Base-by-base conservation (phyloP, 2,329 filamentous ascomycete genomes). In the Blastomyces emzantsi region DNA sequence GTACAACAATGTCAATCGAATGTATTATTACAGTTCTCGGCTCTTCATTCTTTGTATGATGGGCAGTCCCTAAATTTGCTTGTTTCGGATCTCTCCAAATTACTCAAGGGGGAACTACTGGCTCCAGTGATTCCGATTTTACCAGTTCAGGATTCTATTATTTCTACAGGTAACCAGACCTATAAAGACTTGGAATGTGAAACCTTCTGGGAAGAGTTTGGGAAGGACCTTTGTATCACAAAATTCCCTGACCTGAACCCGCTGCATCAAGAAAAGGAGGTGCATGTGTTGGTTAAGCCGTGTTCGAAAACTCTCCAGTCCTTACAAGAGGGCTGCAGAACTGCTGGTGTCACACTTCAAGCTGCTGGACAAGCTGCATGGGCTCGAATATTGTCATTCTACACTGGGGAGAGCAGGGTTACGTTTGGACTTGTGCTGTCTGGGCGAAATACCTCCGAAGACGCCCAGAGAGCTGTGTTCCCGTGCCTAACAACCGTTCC, bases 11-110 rank as follows among this genome's bases (percentile, higher is more conserved):
- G 64, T 1, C 64, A 69, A 13, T 64, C 63, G 2, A 64, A 62
- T 6, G 71, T 65, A 3, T 64, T 70, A 5, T 71, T 85, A 51
- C 75, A 81, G 55, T 70, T 87, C 25, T 83, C 80, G 11, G 80
- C 91, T 2, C 88, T 95, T 66, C 92, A 97, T 75, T 89, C 90
- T 0, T 78, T 97, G 0, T 97, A 95, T 68, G 92, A 97, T 76
- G 92, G 91, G 0, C 81, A 85, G 51, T 92, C 90, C 9, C 77
- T 97, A 13, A 79, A 83, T 3, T 70, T 80, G 0, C 81, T 97
- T 0, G 75, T 96, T 1, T 70, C 78, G 0, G 84, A 88, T 67
- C 78, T 96, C 15, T 69, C 75, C 1, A 69, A 68, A 45, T 69
- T 73, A 13, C 79, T 83, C 43, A 64, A 70, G 9, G 73, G 70